phyloP scores from a whole-genome alignment of 2,329 filamentous ascomycete genomes.

The Microcyclospora tardicrescens region DNA sequence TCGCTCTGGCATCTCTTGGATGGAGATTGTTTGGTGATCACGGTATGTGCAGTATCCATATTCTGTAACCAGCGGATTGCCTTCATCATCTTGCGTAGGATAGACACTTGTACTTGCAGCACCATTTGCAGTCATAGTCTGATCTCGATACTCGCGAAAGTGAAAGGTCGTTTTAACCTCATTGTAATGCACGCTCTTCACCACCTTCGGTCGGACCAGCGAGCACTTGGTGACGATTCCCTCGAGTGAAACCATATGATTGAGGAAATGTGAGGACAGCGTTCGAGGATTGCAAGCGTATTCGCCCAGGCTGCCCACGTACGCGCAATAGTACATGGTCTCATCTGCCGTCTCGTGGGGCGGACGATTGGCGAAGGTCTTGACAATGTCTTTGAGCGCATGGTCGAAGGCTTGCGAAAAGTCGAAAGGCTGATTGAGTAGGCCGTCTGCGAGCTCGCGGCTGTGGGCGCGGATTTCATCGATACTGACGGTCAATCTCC shows the following conservation, averaged over 20 bases:
- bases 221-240: slow-evolving; percentile 96
- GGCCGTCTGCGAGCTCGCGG: slow-evolving; percentile 61
- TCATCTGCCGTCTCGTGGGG: slow-evolving; percentile 66
- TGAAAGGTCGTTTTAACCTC: slow-evolving; percentile 77
- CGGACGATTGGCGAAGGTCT: slow-evolving; percentile 62
- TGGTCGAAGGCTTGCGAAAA: slow-evolving; percentile 78
- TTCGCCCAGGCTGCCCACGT: slow-evolving; percentile 87
- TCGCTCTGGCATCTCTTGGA: slow-evolving; percentile 97
- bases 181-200: slow-evolving; percentile 95
- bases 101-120: slow-evolving; percentile 85
- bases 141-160: slow-evolving; percentile 82
- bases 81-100: slow-evolving; percentile 82
- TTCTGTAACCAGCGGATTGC: slow-evolving; percentile 85
- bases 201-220: slow-evolving; percentile 88
- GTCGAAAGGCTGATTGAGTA: slow-evolving; percentile 79
- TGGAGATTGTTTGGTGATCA: slow-evolving; percentile 94
- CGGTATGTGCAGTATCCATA: slow-evolving; percentile 93
- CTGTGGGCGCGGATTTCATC: slow-evolving; percentile 88
- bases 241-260: slow-evolving; percentile 93
- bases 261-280: slow-evolving; percentile 75
- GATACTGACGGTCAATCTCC: slow-evolving; percentile 50
- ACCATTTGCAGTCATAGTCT: slow-evolving; percentile 87
- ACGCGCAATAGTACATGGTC: slow-evolving; percentile 87
- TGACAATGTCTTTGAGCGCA: slow-evolving; percentile 78
- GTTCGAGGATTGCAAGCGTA: slow-evolving; percentile 91